Base-by-base conservation (phyloP, 352 stramenopile species). In the Phytopythium boreale region DNA sequence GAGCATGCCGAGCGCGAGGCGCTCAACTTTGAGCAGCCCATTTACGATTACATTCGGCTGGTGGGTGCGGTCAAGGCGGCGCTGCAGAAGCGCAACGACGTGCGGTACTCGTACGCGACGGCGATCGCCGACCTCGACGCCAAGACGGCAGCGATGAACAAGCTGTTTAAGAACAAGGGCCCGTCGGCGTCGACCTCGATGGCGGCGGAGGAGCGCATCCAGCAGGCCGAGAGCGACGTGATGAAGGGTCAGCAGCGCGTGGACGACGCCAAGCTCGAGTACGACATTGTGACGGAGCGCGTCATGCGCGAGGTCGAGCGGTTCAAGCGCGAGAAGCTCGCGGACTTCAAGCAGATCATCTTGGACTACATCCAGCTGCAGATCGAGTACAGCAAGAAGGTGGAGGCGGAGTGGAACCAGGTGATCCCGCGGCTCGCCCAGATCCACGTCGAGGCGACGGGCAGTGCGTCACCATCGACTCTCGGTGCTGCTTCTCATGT, bases 361-460 rank as follows among this genome's bases (percentile, higher is more conserved):
- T 77, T 98, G 64, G 93, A 98, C 50, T 99, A 98, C 79, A 98
- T 98, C 68, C 84, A 98, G 59, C 88, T 98, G 71, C 95, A 99
- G 72, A 98, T 98, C 64, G 89, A 98, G 63, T 98, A 98, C 82
- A 99, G 97, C 76, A 96, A 97, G 64, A 88, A 93, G 72, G 89
- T 94, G 27, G 88, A 96, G 58, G 76, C 87, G 3, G 84, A 93
- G 58, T 96, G 88, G 88, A 76, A 83, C 58, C 68, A 80, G 34
- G 82, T 95, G 12, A 87, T 96, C 27, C 88, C 86, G 1, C 78
- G 87, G 55, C 74, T 96, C 0, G 70, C 77, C 4, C 64, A 82
- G 62, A 96, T 96, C 34, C 84, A 87, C 14, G 80, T 95, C 10
- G 81, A 93, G 37, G 71, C 71, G 29, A 59, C 24, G 11, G 56